phyloP scores from a whole-genome alignment of 805 yeast genomes.

The Huiozyma naganishii region DNA sequence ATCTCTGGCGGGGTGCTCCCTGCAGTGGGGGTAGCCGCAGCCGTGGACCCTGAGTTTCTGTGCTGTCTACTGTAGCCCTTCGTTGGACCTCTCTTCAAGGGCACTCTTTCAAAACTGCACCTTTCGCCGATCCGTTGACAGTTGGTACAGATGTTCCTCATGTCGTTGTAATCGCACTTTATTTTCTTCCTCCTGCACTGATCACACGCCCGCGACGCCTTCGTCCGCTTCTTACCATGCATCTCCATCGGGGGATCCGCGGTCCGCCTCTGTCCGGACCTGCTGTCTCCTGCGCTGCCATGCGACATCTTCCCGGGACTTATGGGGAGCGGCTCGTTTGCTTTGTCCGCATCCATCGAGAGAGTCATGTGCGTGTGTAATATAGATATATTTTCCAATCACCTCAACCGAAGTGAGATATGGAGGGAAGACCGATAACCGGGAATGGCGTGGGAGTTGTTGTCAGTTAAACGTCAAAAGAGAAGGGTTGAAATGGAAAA shows the following conservation, averaged over 20 bases:
- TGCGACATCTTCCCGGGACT: too few species aligned
- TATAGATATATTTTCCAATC: too few species aligned
- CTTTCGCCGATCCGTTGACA: constrained; percentile 49
- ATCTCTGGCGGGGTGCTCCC: neutral
- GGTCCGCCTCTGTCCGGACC: neutral
- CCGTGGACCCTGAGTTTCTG: neutral
- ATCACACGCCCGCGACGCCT: constrained; percentile 75
- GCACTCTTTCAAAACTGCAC: constrained; percentile 62
- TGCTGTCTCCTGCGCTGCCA: too few species aligned
- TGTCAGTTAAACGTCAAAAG: too few species aligned
- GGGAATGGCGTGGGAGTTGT: too few species aligned
- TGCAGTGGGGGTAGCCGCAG: neutral
- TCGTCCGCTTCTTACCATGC: constrained; percentile 43
- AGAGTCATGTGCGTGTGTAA: too few species aligned
- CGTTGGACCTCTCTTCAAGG: constrained; percentile 69
- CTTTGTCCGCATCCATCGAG: too few species aligned
- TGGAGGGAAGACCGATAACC: too few species aligned
- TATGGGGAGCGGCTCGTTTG: too few species aligned
- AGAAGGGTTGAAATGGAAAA: too few species aligned
- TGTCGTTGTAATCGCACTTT: constrained; percentile 52
- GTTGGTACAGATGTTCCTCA: constrained; percentile 48
- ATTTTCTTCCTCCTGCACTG: constrained; percentile 67
- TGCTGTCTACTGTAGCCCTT: constrained; percentile 46
- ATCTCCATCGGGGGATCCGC: neutral
- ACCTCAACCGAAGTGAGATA: too few species aligned